Conservation (phyloP, 192 early-diverging fungal species). For the Neocallimastix lanati region DNA sequence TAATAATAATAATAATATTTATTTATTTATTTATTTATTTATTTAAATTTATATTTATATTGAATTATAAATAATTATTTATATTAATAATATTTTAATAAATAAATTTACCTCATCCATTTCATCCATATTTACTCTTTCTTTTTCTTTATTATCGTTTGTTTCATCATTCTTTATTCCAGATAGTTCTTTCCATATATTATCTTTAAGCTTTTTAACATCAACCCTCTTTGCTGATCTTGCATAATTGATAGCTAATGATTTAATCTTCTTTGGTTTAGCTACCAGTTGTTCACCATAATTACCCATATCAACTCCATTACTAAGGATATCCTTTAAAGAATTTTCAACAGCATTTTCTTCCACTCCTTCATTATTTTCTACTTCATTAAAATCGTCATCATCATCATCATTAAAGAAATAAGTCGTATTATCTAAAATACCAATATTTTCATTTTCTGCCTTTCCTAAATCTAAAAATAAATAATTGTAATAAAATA, state of each 20-base stretch:
- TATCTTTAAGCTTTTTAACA: slow-evolving; percentile 89
- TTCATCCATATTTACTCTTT: background rate
- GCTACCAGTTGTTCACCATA: slow-evolving; percentile 23
- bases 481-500: no score
- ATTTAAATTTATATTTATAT: no score
- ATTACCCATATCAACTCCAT: slow-evolving; percentile 16
- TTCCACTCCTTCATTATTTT: slow-evolving; percentile 2
- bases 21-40: no score
- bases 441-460: background rate
- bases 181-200: slow-evolving; percentile 62
- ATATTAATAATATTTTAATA: no score
- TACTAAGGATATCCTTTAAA: slow-evolving; percentile 14
- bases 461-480: background rate
- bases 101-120: slow-evolving; percentile 5
- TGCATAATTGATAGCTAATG: slow-evolving; percentile 58
- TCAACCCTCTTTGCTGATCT: slow-evolving; percentile 82
- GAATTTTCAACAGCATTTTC: background rate
- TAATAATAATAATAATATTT: no score
- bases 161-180: slow-evolving; percentile 10
- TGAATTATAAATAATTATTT: no score
- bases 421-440: background rate
- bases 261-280: slow-evolving; percentile 33
- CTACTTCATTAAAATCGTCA: slow-evolving; percentile 7
- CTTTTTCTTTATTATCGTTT: slow-evolving; percentile 6
- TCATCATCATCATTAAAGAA: slow-evolving; percentile 4